These are phyloP conservation scores for Wallacemonas sp. DNA, from an alignment of 208 protist genomes.

Conservation along the genomic window DNA sequence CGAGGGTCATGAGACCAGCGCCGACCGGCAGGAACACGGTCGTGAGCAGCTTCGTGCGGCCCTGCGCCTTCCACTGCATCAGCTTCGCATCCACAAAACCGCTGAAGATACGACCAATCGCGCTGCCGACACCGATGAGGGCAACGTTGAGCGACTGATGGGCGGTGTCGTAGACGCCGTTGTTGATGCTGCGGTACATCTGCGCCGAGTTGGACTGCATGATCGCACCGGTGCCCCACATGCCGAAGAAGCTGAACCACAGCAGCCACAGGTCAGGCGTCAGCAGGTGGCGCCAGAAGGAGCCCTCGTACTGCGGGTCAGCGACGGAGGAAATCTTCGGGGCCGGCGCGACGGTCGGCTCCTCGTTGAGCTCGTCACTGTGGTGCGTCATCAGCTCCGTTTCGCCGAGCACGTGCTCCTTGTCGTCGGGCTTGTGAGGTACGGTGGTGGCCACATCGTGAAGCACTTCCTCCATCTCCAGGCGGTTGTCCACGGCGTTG, in stretches of 20 bases:
- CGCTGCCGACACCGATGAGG: slow-evolving; percentile 73
- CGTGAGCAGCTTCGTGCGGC: slow-evolving; percentile 36
- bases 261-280: slow-evolving; percentile 71
- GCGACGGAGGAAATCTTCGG: slow-evolving; percentile 20
- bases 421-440: too few species aligned
- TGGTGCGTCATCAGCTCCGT: not conserved
- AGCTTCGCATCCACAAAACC: slow-evolving; percentile 65
- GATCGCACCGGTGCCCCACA: slow-evolving; percentile 74
- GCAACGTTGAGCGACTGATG: slow-evolving; percentile 56
- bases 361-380: not conserved
- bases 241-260: slow-evolving; percentile 68
- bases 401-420: slow-evolving; percentile 6
- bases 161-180: slow-evolving; percentile 35
- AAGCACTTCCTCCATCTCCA: not conserved
- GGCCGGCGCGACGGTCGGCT: slow-evolving; percentile 2
- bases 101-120: slow-evolving; percentile 58
- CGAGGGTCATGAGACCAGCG: slow-evolving; percentile 37
- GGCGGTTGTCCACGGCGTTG: not conserved
- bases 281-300: slow-evolving; percentile 71
- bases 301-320: slow-evolving; percentile 59
- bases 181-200: slow-evolving; percentile 69
- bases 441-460: not conserved
- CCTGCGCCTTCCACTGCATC: slow-evolving; percentile 24
- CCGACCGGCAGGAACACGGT: slow-evolving; percentile 62
- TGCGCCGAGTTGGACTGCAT: slow-evolving; percentile 79